These are phyloP conservation scores for Podospora australis DNA, from an alignment of 495 filamentous ascomycete species.

Conservation along the genomic window DNA sequence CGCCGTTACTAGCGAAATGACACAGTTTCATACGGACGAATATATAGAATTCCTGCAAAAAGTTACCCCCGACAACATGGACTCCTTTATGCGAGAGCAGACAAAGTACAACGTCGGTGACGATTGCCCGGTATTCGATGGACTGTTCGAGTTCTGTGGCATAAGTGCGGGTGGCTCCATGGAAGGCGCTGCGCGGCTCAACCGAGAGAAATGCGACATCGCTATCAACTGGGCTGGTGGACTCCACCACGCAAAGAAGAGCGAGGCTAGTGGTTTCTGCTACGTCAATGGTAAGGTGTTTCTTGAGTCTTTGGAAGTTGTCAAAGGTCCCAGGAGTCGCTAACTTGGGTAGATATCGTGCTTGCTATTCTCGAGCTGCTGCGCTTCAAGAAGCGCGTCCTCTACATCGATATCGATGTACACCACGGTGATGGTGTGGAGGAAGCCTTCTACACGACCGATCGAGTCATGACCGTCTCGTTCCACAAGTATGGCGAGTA, in stretches of 20 bases:
- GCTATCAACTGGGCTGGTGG: slow-evolving; percentile 99
- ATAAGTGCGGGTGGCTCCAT: slow-evolving; percentile 96
- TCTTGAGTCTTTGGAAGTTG: not conserved
- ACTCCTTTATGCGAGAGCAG: slow-evolving; percentile 84
- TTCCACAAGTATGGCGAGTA: slow-evolving; percentile 99
- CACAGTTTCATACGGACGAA: slow-evolving; percentile 98
- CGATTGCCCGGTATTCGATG: slow-evolving; percentile 96
- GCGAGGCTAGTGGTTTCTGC: slow-evolving; percentile 91
- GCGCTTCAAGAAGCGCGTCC: slow-evolving; percentile 78
- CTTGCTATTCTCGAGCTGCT: slow-evolving; percentile 88
- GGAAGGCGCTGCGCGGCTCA: slow-evolving; percentile 89
- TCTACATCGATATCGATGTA: slow-evolving; percentile 98
- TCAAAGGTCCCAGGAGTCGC: not conserved
- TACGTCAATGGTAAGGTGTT: slow-evolving; percentile 91
- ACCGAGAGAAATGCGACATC: slow-evolving; percentile 91
- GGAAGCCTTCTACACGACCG: slow-evolving; percentile 93
- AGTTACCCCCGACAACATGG: slow-evolving; percentile 99
- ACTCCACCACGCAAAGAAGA: slow-evolving; percentile 94
- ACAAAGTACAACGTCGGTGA: slow-evolving; percentile 97
- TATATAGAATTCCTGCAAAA: slow-evolving; percentile 97
- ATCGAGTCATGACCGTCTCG: slow-evolving; percentile 91
- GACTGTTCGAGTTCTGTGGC: slow-evolving; percentile 95
- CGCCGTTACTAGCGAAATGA: slow-evolving; percentile 94
- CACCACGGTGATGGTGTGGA: slow-evolving; percentile 98
- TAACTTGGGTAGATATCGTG: slow-evolving; percentile 68